A percentile compares a stretch with the other conserved stretches of the same genome.
Conservation (phyloP, 139 green algal species). For the Bryopsis sp. region DNA sequence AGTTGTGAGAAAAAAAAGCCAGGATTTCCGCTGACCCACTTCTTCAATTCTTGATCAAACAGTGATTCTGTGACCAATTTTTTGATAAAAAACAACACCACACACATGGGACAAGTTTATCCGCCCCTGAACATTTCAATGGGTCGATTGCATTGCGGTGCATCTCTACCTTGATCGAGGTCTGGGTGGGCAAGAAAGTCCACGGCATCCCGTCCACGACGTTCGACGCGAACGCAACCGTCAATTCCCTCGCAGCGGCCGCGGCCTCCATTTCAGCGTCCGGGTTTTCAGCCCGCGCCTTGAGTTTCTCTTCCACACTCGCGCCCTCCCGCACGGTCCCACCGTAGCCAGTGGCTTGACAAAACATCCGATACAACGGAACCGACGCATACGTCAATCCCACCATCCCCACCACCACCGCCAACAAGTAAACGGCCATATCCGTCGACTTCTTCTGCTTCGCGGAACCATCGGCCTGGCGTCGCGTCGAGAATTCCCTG, state of each 20-base stretch:
- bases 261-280: conserved; percentile 44
- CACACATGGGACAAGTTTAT: too few species aligned
- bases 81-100: too few species aligned
- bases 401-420: conserved; percentile 79
- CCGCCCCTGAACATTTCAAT: too few species aligned
- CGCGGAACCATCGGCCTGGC: too few species aligned
- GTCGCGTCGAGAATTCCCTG: too few species aligned
- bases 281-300: conserved; percentile 32
- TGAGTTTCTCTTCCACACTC: conserved; percentile 75
- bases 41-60: too few species aligned
- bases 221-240: conserved; percentile 83
- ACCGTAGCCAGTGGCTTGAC: conserved; percentile 77
- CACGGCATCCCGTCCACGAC: conserved; percentile 85
- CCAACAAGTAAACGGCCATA: conserved; percentile 9
- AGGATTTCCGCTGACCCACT: too few species aligned
- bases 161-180: conserved; percentile 21
- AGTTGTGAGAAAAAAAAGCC: too few species aligned
- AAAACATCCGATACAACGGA: conserved; percentile 87
- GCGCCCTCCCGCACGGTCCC: conserved; percentile 47
- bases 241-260: conserved; percentile 52
- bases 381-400: conserved; percentile 87
- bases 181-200: conserved; percentile 83
- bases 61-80: too few species aligned
- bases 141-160: too few species aligned
- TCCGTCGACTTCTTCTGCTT: neutral